Evolutionary conservation across 108 stramenopile genomes (phyloP).

Genomic region (Nitzschia putrida): DNA sequence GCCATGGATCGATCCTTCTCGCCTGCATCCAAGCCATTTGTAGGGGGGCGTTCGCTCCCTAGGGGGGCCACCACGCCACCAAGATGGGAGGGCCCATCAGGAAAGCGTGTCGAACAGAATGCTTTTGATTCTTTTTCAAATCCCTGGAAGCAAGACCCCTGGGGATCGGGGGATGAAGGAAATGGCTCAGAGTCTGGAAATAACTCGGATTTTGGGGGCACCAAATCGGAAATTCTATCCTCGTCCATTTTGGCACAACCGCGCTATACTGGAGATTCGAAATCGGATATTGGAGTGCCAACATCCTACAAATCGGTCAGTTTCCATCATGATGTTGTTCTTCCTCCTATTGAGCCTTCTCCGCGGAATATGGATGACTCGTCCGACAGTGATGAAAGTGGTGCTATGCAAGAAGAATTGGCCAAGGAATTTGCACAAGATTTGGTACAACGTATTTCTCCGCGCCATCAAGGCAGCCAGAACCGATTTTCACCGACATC

Average conservation of each 20-base stretch:
- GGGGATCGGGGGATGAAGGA: constrained; percentile 29
- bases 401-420: constrained; percentile 28
- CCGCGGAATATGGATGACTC: neutral
- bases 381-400: constrained; percentile 23
- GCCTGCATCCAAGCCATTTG: constrained; percentile 7
- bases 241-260: constrained; percentile 6
- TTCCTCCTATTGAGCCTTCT: neutral
- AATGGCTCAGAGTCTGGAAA: constrained; percentile 2
- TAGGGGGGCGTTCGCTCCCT: neutral
- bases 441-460: constrained; percentile 26
- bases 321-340: constrained; percentile 13
- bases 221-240: constrained; percentile 18
- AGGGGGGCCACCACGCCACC: constrained; percentile 18
- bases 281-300: constrained; percentile 31
- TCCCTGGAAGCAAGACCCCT: constrained; percentile 41
- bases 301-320: constrained; percentile 12
- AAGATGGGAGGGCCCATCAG: constrained; percentile 18
- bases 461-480: constrained; percentile 4
- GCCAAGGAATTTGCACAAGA: constrained; percentile 35
- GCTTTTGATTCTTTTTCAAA: constrained; percentile 5
- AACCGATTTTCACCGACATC: neutral
- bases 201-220: constrained; percentile 21
- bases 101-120: neutral
- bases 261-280: constrained; percentile 3
- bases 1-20: constrained; percentile 13